Evolutionary conservation across 768 basidiomycete species (phyloP), one percentile per base, ranked within the genome.

Genomic region (Pulveroboletus frians): DNA sequence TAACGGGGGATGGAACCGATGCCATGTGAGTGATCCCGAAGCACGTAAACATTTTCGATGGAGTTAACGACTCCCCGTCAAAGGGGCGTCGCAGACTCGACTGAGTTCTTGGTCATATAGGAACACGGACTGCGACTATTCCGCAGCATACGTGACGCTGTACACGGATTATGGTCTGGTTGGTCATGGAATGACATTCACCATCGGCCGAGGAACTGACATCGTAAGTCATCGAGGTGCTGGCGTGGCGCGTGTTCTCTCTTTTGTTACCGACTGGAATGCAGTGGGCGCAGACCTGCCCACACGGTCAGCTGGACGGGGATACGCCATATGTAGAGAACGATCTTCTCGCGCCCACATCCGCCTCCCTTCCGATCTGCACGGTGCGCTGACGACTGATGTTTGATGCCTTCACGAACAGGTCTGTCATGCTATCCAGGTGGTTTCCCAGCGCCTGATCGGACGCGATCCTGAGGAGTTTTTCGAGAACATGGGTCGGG

Each of bases 111-210:
- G 51, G 49, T 32, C 43, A 34, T 21, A 32, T 51, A 88, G 87
- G 91, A 92, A 94, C 69, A 86, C 85, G 10, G 88, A 91, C 50
- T 93, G 91, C 69, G 94, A 95, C 69, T 94, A 93, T 69, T 93
- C 90, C 7, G 88, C 92, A 2, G 93, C 93, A 1, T 94, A 93
- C 64, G 77, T 93, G 36, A 78, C 80, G 10, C 71, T 97, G 42
- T 69, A 78, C 49, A 94, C 87, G 1, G 56, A 64, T 32, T 70
- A 80, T 23, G 74, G 78, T 49, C 79, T 92, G 41, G 76, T 82
- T 39, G 89, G 91, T 13, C 81, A 91, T 62, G 90, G 88, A 40
- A 87, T 91, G 90, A 91, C 90, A 14, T 93, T 94, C 65, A 92
- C 90, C 6, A 92, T 92, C 58, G 90, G 92, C 0, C 82, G 92